phyloP scores from a whole-genome alignment of 306 rosid species.

The Vicia sativa region DNA sequence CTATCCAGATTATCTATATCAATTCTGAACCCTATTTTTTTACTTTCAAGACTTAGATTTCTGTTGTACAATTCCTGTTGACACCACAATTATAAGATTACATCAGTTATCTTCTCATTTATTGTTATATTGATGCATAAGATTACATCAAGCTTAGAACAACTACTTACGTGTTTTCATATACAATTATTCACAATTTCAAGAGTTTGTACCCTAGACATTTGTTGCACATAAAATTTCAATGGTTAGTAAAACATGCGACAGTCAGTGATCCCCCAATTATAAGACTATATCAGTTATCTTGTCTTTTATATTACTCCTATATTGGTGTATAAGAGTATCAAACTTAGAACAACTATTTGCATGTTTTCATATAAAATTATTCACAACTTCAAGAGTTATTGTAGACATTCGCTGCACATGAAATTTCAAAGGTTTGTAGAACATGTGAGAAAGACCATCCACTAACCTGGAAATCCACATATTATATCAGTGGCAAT shows the following conservation, averaged over 20 bases:
- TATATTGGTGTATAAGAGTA: background rate
- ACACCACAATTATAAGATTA: constrained; percentile 16
- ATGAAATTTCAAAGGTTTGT: constrained; percentile 1
- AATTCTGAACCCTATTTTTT: constrained; percentile 20
- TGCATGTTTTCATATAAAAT: constrained; percentile 17
- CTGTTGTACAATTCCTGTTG: constrained; percentile 3
- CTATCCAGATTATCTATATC: constrained; percentile 23
- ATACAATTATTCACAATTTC: constrained; percentile 24
- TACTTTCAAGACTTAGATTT: constrained; percentile 17
- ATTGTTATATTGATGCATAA: background rate
- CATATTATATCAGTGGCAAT: constrained; percentile 98
- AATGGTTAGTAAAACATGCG: constrained; percentile 12
- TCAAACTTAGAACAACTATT: constrained; percentile 26
- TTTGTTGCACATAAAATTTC: background rate
- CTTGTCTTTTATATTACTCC: constrained; percentile 19
- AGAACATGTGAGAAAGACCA: constrained; percentile 27
- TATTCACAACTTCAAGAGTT: constrained; percentile 15
- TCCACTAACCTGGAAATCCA: constrained; percentile 97
- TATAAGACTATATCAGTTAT: background rate
- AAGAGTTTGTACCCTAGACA: constrained; percentile 25
- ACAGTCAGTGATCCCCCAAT: constrained; percentile 13
- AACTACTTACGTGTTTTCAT: constrained; percentile 6
- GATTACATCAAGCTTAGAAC: constrained; percentile 25
- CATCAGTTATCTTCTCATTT: constrained; percentile 10
- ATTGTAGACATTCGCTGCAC: constrained; percentile 12